Evolutionary conservation across 371 early-diverging fungal species (phyloP).

Genomic region (Apophysomyces trapeziformis): DNA sequence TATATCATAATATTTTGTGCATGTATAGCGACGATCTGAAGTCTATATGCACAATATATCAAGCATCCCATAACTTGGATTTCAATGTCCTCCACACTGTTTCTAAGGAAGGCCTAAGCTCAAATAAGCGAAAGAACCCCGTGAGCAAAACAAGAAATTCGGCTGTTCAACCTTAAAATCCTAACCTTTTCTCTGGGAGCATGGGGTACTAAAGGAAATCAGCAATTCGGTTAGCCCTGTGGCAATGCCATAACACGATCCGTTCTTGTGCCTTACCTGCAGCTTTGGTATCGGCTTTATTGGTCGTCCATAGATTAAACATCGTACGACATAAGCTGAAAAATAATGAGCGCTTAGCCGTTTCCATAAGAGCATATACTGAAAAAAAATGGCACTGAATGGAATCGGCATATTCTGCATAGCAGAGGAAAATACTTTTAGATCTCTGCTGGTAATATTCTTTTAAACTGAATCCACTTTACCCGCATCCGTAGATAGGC

Average conservation of each 20-base stretch:
- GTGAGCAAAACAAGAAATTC: background rate
- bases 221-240: too few species aligned
- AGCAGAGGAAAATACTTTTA: background rate
- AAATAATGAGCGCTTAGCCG: slow-evolving; percentile 64
- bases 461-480: slow-evolving; percentile 2
- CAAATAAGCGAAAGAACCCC: background rate
- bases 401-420: slow-evolving; percentile 62
- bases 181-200: slow-evolving; percentile 62
- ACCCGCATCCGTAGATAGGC: slow-evolving; percentile 47
- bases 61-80: slow-evolving; percentile 24
- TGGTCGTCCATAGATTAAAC: slow-evolving; percentile 64
- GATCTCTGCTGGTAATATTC: background rate
- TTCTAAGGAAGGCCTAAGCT: slow-evolving; percentile 26
- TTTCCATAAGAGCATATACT: slow-evolving; percentile 65
- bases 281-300: slow-evolving; percentile 64
- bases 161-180: background rate
- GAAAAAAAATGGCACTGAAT: slow-evolving; percentile 63
- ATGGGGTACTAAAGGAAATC: slow-evolving; percentile 52
- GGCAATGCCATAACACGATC: too few species aligned
- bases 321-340: slow-evolving; percentile 57
- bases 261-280: slow-evolving; percentile 36
- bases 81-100: slow-evolving; percentile 32
- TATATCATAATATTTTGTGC: background rate
- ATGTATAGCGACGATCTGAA: background rate
- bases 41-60: background rate